These are phyloP conservation scores for Cicer bijugum DNA, from an alignment of 306 rosid species.

Conservation along the genomic window DNA sequence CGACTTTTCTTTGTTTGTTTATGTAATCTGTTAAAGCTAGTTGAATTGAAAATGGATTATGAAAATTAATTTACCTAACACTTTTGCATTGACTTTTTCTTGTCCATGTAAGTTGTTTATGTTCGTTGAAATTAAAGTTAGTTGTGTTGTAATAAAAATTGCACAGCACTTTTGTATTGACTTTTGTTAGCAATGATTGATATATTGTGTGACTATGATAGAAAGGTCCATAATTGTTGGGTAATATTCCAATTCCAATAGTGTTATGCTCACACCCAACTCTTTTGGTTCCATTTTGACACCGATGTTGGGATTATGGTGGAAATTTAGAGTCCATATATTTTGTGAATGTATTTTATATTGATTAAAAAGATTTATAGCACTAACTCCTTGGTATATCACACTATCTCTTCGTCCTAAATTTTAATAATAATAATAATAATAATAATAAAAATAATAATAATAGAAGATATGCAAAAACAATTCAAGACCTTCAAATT, in stretches of 20 bases:
- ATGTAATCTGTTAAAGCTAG: slow-evolving; percentile 7
- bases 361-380: too few species aligned
- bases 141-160: slow-evolving; percentile 33
- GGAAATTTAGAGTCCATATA: too few species aligned
- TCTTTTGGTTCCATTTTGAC: slow-evolving; percentile 25
- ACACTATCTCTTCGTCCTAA: too few species aligned
- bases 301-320: neutral
- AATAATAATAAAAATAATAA: too few species aligned
- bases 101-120: slow-evolving; percentile 12
- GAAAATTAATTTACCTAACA: slow-evolving; percentile 38
- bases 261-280: slow-evolving; percentile 38
- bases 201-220: slow-evolving; percentile 38
- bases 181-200: slow-evolving; percentile 39
- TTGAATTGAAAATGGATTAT: slow-evolving; percentile 40
- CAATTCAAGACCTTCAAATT: too few species aligned
- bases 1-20: slow-evolving; percentile 24
- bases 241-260: slow-evolving; percentile 45
- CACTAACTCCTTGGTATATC: too few species aligned
- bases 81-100: slow-evolving; percentile 50
- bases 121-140: slow-evolving; percentile 35
- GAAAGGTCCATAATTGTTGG: slow-evolving; percentile 40
- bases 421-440: too few species aligned
- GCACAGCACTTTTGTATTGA: slow-evolving; percentile 43
- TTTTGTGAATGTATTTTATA: too few species aligned
- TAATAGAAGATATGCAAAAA: too few species aligned